A percentile compares a stretch with the other conserved stretches of the same genome.
Conservation (phyloP, 73 alveolate species). For the Paramecium biaurelia region DNA sequence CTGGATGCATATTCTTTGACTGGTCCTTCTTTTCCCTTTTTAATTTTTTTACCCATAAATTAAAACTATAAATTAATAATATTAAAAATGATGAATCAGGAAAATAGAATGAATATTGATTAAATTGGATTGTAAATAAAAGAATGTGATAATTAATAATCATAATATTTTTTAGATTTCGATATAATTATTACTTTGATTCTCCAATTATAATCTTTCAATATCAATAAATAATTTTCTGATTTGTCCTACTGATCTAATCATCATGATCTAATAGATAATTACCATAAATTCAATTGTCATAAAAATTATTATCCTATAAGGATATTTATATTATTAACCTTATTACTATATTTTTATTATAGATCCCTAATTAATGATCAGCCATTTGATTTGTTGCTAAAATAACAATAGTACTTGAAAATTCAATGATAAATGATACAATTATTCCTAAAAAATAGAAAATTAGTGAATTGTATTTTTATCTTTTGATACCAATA, state of each 20-base stretch:
- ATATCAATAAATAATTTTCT: background rate
- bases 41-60: constrained; percentile 82
- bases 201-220: background rate
- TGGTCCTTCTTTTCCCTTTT: constrained; percentile 82
- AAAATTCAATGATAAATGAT: background rate
- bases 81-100: background rate
- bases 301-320: background rate
- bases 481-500: background rate
- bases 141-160: background rate
- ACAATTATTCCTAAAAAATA: background rate
- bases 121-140: background rate
- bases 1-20: constrained; percentile 83
- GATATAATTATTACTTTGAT: background rate
- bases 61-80: constrained; percentile 17
- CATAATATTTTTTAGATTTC: background rate
- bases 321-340: background rate
- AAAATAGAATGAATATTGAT: background rate
- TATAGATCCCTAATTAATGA: background rate
- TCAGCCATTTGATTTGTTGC: background rate
- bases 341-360: background rate
- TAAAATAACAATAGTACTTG: background rate
- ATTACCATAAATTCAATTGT: background rate
- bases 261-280: background rate
- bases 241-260: background rate
- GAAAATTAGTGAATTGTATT: background rate